Percentiles rank a stretch among this genome's conserved stretches.
phyloP scores from a whole-genome alignment of 495 filamentous ascomycete species.

The Chaetomium tenue region DNA sequence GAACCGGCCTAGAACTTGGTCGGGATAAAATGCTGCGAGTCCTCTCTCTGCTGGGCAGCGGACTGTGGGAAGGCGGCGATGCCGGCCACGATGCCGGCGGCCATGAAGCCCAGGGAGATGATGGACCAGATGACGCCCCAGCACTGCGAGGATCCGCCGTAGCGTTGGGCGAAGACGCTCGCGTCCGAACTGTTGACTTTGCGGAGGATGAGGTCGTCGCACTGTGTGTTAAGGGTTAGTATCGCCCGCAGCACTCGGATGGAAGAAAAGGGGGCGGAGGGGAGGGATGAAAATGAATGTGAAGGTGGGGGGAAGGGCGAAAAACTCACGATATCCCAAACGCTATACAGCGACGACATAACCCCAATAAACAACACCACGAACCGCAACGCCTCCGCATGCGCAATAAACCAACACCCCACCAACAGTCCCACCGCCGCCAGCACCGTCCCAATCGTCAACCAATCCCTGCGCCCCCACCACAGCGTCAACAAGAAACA shows the following conservation, averaged over 20 bases:
- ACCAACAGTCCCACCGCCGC: slow-evolving; percentile 68
- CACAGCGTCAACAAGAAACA: slow-evolving; percentile 75
- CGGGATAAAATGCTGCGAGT: slow-evolving; percentile 64
- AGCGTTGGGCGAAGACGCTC: slow-evolving; percentile 74
- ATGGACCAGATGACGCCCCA: slow-evolving; percentile 80
- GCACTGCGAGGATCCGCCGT: slow-evolving; percentile 76
- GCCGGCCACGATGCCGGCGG: slow-evolving; percentile 65
- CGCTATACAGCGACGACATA: slow-evolving; percentile 73
- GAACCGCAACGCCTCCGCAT: slow-evolving; percentile 69
- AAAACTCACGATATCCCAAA: slow-evolving; percentile 74
- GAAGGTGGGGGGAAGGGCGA: slow-evolving; percentile 30
- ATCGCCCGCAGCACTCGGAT: slow-evolving; percentile 5
- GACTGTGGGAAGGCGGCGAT: slow-evolving; percentile 73
- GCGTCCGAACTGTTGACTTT: slow-evolving; percentile 80
- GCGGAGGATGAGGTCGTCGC: slow-evolving; percentile 77
- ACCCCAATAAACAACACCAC: slow-evolving; percentile 80
- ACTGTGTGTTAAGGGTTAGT: slow-evolving; percentile 36
- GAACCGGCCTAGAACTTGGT: slow-evolving; percentile 33
- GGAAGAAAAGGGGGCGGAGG: neutral
- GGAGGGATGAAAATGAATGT: no score
- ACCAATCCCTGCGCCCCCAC: slow-evolving; percentile 76
- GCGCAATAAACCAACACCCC: slow-evolving; percentile 75
- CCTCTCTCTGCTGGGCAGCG: slow-evolving; percentile 63
- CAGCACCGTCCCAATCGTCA: slow-evolving; percentile 68
- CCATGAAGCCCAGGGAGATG: slow-evolving; percentile 68